phyloP scores from a whole-genome alignment of 1,284 basidiomycete genomes.

The Gomphus bonarii region DNA sequence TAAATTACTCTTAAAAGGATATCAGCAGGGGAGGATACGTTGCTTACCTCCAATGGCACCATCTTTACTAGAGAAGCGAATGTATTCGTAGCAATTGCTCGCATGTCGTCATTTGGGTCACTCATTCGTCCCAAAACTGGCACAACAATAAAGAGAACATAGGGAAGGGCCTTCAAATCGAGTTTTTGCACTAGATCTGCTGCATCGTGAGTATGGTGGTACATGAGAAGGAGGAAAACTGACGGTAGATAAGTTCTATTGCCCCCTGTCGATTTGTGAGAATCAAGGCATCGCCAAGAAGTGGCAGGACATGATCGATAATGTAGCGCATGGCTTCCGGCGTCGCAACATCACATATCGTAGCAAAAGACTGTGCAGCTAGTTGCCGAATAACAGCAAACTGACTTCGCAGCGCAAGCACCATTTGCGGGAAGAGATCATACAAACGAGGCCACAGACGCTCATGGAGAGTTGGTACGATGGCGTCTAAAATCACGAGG shows the following conservation, averaged over 20 bases:
- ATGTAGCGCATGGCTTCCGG: slow-evolving; percentile 81
- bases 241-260: slow-evolving; percentile 85
- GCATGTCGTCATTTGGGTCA: slow-evolving; percentile 84
- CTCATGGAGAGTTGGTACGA: slow-evolving; percentile 68
- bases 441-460: slow-evolving; percentile 61
- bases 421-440: slow-evolving; percentile 69
- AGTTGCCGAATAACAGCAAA: slow-evolving; percentile 87
- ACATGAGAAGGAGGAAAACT: slow-evolving; percentile 22
- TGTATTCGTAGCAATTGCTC: slow-evolving; percentile 89
- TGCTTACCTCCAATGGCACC: slow-evolving; percentile 86
- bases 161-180: slow-evolving; percentile 92
- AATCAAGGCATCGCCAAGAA: slow-evolving; percentile 74
- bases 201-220: neutral
- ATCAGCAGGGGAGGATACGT: neutral
- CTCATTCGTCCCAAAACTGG: slow-evolving; percentile 97
- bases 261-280: slow-evolving; percentile 82
- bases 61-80: slow-evolving; percentile 99
- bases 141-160: slow-evolving; percentile 95
- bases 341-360: slow-evolving; percentile 80
- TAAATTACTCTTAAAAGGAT: slow-evolving; percentile 21
- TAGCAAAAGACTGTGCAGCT: slow-evolving; percentile 80
- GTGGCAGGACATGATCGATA: slow-evolving; percentile 79
- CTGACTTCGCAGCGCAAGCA: slow-evolving; percentile 68
- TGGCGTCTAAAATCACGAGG: slow-evolving; percentile 80
- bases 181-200: slow-evolving; percentile 85